Conservation (phyloP, 768 basidiomycete genomes). For the Candolleomyces efflorescens region DNA sequence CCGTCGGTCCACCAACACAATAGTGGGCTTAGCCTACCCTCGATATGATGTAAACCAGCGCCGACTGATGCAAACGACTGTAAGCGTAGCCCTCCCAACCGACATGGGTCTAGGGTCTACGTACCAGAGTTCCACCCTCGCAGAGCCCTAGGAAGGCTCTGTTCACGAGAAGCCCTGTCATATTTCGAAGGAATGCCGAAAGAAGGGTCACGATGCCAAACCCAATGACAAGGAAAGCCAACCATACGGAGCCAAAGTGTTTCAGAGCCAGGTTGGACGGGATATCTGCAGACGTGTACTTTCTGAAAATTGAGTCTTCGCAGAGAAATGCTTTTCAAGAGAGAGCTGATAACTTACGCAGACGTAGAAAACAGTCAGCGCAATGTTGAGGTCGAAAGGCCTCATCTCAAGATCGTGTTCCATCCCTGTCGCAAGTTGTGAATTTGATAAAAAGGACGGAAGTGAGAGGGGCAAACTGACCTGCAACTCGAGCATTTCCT, state of each 20-base stretch:
- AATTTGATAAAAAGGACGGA: background rate
- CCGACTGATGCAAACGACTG: constrained; percentile 21
- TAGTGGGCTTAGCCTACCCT: constrained; percentile 18
- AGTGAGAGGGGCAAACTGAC: background rate
- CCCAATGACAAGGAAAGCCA: constrained; percentile 30
- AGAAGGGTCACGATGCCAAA: constrained; percentile 34
- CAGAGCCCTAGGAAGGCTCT: constrained; percentile 36
- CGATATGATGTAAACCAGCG: constrained; percentile 33
- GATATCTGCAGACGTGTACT: constrained; percentile 34
- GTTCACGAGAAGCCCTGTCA: constrained; percentile 26
- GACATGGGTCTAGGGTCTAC: constrained; percentile 7
- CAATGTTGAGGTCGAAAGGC: constrained; percentile 36
- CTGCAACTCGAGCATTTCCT: constrained; percentile 19
- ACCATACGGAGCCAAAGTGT: constrained; percentile 33
- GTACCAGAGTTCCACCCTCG: constrained; percentile 38
- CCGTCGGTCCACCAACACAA: background rate
- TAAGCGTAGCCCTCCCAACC: background rate
- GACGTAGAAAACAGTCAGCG: constrained; percentile 36
- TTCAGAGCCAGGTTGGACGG: constrained; percentile 39
- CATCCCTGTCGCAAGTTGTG: constrained; percentile 22
- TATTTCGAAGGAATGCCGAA: constrained; percentile 33
- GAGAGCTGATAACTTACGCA: constrained; percentile 17
- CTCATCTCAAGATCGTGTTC: constrained; percentile 36
- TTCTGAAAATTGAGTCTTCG: background rate
- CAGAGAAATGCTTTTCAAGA: background rate